Percentiles rank a stretch among this genome's conserved stretches.
Evolutionary conservation across 768 basidiomycete genomes (phyloP).

Genomic region (Leccinum aurantiacum): DNA sequence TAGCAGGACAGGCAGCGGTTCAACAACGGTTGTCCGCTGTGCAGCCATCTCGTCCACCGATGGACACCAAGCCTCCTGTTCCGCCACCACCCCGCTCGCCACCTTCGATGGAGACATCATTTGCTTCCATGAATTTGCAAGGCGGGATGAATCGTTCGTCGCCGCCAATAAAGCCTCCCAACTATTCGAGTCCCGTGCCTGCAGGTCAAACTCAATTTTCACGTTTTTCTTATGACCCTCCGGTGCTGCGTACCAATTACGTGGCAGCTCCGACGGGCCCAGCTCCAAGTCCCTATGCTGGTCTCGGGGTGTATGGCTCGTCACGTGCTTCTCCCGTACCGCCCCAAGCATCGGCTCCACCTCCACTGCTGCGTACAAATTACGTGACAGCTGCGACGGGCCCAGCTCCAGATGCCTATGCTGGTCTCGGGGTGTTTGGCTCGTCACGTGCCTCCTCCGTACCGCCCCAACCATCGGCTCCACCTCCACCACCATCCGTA

Average conservation of each 20-base stretch:
- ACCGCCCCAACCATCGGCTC: slow-evolving; percentile 15
- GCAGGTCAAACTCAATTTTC: slow-evolving; percentile 18
- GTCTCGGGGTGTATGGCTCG: no score
- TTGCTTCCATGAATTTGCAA: slow-evolving; percentile 57
- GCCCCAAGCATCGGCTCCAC: slow-evolving; percentile 10
- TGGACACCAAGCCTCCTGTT: slow-evolving; percentile 49
- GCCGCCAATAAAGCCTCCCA: slow-evolving; percentile 32
- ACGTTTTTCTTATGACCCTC: slow-evolving; percentile 21
- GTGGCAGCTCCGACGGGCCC: slow-evolving; percentile 3
- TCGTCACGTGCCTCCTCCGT: slow-evolving; percentile 11
- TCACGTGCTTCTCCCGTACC: not conserved
- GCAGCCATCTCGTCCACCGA: slow-evolving; percentile 36
- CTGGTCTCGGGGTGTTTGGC: slow-evolving; percentile 30
- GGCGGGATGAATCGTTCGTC: slow-evolving; percentile 25
- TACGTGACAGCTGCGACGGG: slow-evolving; percentile 18
- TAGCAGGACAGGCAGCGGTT: slow-evolving; percentile 69
- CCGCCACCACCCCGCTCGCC: slow-evolving; percentile 43
- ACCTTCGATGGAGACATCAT: slow-evolving; percentile 48
- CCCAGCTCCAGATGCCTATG: slow-evolving; percentile 38
- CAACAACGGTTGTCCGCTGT: slow-evolving; percentile 59
- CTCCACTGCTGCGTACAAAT: slow-evolving; percentile 15
- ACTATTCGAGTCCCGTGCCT: slow-evolving; percentile 17
- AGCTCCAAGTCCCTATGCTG: no score
- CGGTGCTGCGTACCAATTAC: slow-evolving; percentile 12
- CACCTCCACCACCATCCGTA: slow-evolving; percentile 12